Conservation (phyloP, 192 early-diverging fungal genomes). For the Rhizophlyctis rosea region DNA sequence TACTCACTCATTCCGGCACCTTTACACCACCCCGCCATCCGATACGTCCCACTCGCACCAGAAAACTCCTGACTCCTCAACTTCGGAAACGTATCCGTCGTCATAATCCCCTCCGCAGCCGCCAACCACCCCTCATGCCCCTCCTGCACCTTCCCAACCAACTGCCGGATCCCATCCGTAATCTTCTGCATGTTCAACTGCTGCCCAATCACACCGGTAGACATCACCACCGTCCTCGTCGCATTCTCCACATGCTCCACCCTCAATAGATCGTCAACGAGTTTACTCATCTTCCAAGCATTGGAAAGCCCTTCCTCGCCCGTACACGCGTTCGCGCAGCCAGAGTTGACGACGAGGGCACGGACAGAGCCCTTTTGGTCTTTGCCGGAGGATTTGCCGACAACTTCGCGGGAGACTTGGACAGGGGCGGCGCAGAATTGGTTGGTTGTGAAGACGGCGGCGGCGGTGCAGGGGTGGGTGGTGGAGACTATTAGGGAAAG, state of each 20-base stretch:
- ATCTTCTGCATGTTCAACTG: slow-evolving; percentile 82
- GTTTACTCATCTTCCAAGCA: slow-evolving; percentile 65
- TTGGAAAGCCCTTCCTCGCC: slow-evolving; percentile 78
- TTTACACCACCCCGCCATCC: slow-evolving; percentile 94
- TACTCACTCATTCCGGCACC: slow-evolving; percentile 87
- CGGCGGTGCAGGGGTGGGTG: slow-evolving; percentile 60
- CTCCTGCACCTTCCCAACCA: slow-evolving; percentile 36
- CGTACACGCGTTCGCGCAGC: slow-evolving; percentile 96
- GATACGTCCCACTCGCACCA: slow-evolving; percentile 42
- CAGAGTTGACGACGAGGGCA: slow-evolving; percentile 77
- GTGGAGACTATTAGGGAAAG: slow-evolving; percentile 76
- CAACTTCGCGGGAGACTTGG: slow-evolving; percentile 60
- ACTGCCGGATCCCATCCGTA: slow-evolving; percentile 54
- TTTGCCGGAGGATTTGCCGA: slow-evolving; percentile 34
- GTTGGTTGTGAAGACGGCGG: slow-evolving; percentile 92
- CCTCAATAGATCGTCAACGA: slow-evolving; percentile 54
- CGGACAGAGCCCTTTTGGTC: slow-evolving; percentile 21
- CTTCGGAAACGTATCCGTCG: slow-evolving; percentile 97
- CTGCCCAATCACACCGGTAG: slow-evolving; percentile 97
- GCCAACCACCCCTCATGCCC: slow-evolving; percentile 74
- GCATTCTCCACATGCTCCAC: no score
- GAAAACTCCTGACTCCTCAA: slow-evolving; percentile 43
- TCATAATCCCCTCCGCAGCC: slow-evolving; percentile 89
- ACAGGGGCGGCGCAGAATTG: slow-evolving; percentile 91
- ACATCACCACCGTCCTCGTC: slow-evolving; percentile 88